Conservation (phyloP, 1,139 yeast genomes). For the Pichia inconspicua region DNA sequence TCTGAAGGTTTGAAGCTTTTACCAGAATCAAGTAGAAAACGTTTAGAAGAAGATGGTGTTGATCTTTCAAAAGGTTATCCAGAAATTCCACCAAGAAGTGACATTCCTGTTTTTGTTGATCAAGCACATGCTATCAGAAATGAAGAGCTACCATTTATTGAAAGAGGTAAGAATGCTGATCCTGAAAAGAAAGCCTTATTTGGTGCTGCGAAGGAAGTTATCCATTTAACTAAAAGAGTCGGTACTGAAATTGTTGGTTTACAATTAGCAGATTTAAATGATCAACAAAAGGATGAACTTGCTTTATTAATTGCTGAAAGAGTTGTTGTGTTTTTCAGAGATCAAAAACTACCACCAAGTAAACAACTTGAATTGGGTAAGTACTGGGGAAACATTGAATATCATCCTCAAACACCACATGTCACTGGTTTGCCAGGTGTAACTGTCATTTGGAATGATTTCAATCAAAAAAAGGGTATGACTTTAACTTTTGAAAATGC, state of each 20-base stretch:
- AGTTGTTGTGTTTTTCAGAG: slow-evolving; percentile 41
- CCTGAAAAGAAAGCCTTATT: slow-evolving; percentile 46
- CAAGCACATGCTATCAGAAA: slow-evolving; percentile 35
- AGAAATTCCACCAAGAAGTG: slow-evolving; percentile 25
- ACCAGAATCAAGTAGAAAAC: slow-evolving; percentile 31
- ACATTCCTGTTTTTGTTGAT: slow-evolving; percentile 30
- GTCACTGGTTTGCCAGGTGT: slow-evolving; percentile 40
- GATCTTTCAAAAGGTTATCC: slow-evolving; percentile 39
- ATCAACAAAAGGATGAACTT: slow-evolving; percentile 46
- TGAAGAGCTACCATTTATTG: slow-evolving; percentile 26
- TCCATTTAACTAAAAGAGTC: slow-evolving; percentile 38
- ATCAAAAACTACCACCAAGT: slow-evolving; percentile 41
- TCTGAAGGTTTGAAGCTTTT: slow-evolving; percentile 22
- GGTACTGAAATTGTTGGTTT: slow-evolving; percentile 54
- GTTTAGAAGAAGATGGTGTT: slow-evolving; percentile 32
- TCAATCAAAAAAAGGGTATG: slow-evolving; percentile 15
- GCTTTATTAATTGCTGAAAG: slow-evolving; percentile 46
- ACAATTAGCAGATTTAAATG: slow-evolving; percentile 41
- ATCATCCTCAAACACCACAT: slow-evolving; percentile 39
- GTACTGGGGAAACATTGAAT: slow-evolving; percentile 41
- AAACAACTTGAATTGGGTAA: slow-evolving; percentile 39
- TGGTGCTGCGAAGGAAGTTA: slow-evolving; percentile 43
- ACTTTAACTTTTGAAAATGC: slow-evolving; percentile 15
- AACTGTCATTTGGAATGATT: slow-evolving; percentile 48
- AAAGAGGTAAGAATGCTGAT: slow-evolving; percentile 43